These are phyloP conservation scores for Pisolithus tinctorius DNA, from an alignment of 768 basidiomycete species.

Conservation along the genomic window DNA sequence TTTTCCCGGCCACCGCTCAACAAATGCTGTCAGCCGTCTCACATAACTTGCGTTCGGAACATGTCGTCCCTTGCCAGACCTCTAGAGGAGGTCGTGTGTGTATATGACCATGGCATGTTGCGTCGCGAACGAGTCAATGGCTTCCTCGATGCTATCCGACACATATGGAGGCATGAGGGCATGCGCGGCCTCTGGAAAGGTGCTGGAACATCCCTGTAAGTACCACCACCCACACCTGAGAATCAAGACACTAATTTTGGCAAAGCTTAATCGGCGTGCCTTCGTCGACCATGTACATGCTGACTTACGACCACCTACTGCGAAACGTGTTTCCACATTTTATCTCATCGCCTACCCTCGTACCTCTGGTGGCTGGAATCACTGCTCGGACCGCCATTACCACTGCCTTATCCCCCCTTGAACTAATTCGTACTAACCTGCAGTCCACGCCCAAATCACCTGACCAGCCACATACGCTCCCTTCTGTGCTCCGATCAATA, in stretches of 20 bases:
- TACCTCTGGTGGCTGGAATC: slow-evolving; percentile 78
- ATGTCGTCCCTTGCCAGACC: slow-evolving; percentile 69
- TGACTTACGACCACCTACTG: slow-evolving; percentile 87
- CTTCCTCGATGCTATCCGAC: slow-evolving; percentile 76
- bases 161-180: slow-evolving; percentile 80
- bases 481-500: slow-evolving; percentile 64
- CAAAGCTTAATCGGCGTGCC: slow-evolving; percentile 84
- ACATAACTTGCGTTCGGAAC: slow-evolving; percentile 52
- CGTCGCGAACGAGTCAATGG: slow-evolving; percentile 72
- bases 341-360: slow-evolving; percentile 43
- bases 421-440: slow-evolving; percentile 89
- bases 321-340: slow-evolving; percentile 55
- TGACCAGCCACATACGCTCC: slow-evolving; percentile 66
- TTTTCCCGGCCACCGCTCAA: slow-evolving; percentile 48
- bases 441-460: slow-evolving; percentile 78
- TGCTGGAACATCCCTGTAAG: slow-evolving; percentile 83
- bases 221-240: neutral
- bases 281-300: slow-evolving; percentile 88
- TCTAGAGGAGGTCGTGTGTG: slow-evolving; percentile 67
- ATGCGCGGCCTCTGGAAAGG: slow-evolving; percentile 91
- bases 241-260: neutral
- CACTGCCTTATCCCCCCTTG: slow-evolving; percentile 77
- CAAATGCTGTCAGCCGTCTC: slow-evolving; percentile 64
- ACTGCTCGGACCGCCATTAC: slow-evolving; percentile 76
- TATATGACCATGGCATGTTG: slow-evolving; percentile 71